phyloP scores from a whole-genome alignment of 768 basidiomycete species.

The Pholiota microspora region DNA sequence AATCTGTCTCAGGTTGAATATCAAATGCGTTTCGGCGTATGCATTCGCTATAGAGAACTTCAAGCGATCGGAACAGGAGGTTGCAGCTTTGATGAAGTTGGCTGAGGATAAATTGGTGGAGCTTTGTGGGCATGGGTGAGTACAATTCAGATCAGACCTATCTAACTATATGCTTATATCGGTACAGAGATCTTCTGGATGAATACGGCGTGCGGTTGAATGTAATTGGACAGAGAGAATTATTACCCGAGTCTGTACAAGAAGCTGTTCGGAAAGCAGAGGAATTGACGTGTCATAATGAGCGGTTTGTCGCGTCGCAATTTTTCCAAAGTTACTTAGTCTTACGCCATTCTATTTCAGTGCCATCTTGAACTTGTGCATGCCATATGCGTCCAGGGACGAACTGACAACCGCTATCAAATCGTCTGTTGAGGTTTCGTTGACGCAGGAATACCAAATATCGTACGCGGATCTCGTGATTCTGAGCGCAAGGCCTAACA shows the following conservation, averaged over 20 bases:
- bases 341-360: conserved; percentile 36
- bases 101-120: conserved; percentile 77
- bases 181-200: conserved; percentile 70
- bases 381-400: conserved; percentile 89
- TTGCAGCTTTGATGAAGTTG: conserved; percentile 83
- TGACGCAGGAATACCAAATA: conserved; percentile 19
- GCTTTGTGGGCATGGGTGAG: conserved; percentile 79
- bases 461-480: conserved; percentile 13
- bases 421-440: conserved; percentile 40
- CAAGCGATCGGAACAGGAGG: conserved; percentile 81
- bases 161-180: neutral
- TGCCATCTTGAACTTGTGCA: conserved; percentile 87
- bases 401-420: conserved; percentile 86
- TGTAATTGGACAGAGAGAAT: conserved; percentile 68
- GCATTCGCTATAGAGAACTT: conserved; percentile 99
- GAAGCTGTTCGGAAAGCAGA: conserved; percentile 71
- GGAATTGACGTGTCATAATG: conserved; percentile 69
- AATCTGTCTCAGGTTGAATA: conserved; percentile 75
- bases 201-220: conserved; percentile 82
- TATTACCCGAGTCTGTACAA: conserved; percentile 81
- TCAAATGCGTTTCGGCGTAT: conserved; percentile 89
- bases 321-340: neutral
- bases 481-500: neutral
- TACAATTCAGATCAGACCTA: conserved; percentile 7
- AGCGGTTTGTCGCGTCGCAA: conserved; percentile 42